Conservation (phyloP, 495 filamentous ascomycete species). For the Gamarada debralockiae region DNA sequence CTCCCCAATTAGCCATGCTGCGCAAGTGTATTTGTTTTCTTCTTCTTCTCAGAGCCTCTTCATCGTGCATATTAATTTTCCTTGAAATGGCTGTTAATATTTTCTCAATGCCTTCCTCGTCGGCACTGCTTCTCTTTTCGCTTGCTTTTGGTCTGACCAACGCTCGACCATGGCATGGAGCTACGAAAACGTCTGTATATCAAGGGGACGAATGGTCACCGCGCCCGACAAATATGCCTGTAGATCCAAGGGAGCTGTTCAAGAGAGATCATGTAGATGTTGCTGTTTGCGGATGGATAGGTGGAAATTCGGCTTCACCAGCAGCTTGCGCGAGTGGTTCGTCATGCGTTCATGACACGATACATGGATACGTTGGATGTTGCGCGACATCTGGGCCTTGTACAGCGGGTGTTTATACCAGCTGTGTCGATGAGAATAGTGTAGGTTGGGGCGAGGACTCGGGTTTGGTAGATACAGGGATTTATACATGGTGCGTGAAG, state of each 20-base stretch:
- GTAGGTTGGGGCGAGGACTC: conserved; percentile 12
- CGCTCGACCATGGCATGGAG: conserved; percentile 18
- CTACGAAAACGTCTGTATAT: conserved; percentile 19
- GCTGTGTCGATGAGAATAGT: conserved; percentile 21
- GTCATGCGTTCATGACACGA: conserved; percentile 23
- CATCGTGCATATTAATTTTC: neutral
- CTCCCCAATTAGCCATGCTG: neutral
- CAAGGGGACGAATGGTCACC: conserved; percentile 19
- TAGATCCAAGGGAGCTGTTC: conserved; percentile 16
- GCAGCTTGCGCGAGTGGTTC: conserved; percentile 19
- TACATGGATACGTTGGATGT: conserved; percentile 22
- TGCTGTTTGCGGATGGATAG: conserved; percentile 24
- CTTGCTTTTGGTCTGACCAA: conserved; percentile 10
- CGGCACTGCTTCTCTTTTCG: conserved; percentile 17
- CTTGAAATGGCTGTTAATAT: conserved; percentile 19
- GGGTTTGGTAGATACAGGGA: conserved; percentile 15
- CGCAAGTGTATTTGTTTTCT: neutral
- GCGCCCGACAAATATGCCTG: conserved; percentile 15
- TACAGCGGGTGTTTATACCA: conserved; percentile 23
- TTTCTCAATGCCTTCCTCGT: conserved; percentile 24
- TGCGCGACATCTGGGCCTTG: conserved; percentile 24
- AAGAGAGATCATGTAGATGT: conserved; percentile 20
- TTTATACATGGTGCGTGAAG: conserved; percentile 19
- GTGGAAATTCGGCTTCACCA: conserved; percentile 6
- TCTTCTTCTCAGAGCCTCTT: neutral